phyloP scores from a whole-genome alignment of 768 basidiomycete species.

The Ramaria sp. region DNA sequence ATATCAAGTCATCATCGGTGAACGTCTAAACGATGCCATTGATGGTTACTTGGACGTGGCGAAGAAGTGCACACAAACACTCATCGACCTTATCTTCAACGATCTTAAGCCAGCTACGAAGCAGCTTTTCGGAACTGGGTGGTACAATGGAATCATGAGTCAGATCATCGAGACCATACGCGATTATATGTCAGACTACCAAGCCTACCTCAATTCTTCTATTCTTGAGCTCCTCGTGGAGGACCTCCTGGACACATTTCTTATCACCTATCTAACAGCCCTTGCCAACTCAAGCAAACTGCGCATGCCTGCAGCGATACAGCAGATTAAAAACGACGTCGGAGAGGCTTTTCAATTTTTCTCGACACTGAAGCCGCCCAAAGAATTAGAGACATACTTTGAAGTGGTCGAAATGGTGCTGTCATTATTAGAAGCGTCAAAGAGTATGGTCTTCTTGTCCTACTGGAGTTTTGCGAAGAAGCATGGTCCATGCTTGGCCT shows the following conservation, averaged over 20 bases:
- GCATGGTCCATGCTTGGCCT: conserved; percentile 86
- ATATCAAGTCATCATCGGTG: conserved; percentile 73
- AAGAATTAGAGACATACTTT: conserved; percentile 75
- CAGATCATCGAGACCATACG: conserved; percentile 93
- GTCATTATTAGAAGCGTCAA: conserved; percentile 73
- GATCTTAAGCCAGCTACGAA: conserved; percentile 85
- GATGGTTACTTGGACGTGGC: conserved; percentile 98
- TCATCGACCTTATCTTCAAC: conserved; percentile 92
- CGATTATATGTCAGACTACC: conserved; percentile 95
- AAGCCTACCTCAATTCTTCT: conserved; percentile 80
- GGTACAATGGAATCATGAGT: conserved; percentile 85
- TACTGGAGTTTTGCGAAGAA: conserved; percentile 91
- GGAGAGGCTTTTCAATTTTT: conserved; percentile 74
- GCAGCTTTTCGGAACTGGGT: conserved; percentile 66
- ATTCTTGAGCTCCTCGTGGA: conserved; percentile 88
- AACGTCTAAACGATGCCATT: conserved; percentile 88
- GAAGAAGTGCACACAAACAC: conserved; percentile 90
- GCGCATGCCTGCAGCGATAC: conserved; percentile 74
- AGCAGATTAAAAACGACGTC: conserved; percentile 76
- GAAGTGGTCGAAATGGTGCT: conserved; percentile 81
- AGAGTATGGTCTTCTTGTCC: conserved; percentile 83
- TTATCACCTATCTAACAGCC: conserved; percentile 83
- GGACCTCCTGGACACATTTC: conserved; percentile 83
- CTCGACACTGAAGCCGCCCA: conserved; percentile 57
- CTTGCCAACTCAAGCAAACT: conserved; percentile 79